Evolutionary conservation across 164 flowering plant species (phyloP).

Genomic region (Stephania yunnanensis): DNA sequence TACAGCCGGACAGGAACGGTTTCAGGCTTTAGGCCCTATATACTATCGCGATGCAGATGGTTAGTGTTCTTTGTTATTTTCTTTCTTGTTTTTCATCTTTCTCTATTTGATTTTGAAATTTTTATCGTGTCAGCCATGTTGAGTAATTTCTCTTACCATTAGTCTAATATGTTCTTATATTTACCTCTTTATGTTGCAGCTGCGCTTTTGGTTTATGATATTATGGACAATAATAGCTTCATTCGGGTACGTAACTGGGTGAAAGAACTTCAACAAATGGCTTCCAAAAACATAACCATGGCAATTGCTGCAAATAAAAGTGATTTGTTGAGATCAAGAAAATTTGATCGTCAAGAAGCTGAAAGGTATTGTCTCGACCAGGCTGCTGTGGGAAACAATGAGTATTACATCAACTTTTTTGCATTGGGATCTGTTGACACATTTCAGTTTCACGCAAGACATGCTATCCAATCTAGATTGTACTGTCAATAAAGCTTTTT

Average conservation of each 20-base stretch:
- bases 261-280: conserved; percentile 34
- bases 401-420: neutral
- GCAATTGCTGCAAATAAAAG: conserved; percentile 32
- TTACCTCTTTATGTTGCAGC: conserved; percentile 17
- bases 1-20: conserved; percentile 33
- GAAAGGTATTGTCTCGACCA: conserved; percentile 17
- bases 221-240: conserved; percentile 26
- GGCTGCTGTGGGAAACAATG: neutral
- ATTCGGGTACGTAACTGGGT: conserved; percentile 31
- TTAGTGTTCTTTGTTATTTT: conserved; percentile 10
- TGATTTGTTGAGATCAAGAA: conserved; percentile 30
- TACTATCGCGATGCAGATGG: conserved; percentile 38
- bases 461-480: neutral
- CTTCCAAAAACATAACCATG: conserved; percentile 25
- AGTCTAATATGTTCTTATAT: neutral
- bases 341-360: conserved; percentile 28
- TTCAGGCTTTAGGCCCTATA: conserved; percentile 33
- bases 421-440: too few species aligned
- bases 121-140: neutral
- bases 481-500: too few species aligned
- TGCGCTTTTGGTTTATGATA: conserved; percentile 30
- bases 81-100: neutral
- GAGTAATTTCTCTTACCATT: conserved; percentile 1
- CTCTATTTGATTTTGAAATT: neutral
- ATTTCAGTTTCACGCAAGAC: neutral